These are phyloP conservation scores for Nicotiana rustica DNA, from an alignment of 305 asterid genomes.

Conservation along the genomic window DNA sequence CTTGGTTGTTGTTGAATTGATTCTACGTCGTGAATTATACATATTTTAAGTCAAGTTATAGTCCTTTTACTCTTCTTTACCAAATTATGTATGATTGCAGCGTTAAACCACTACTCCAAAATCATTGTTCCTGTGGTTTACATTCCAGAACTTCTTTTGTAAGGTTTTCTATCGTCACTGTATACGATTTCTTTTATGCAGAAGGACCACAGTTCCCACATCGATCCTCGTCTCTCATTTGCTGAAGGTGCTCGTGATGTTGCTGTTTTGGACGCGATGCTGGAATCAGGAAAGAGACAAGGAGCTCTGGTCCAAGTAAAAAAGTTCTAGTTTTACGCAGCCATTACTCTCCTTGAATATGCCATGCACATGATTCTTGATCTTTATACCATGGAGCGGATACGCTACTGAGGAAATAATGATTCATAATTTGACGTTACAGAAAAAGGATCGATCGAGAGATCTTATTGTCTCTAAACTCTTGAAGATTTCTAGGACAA, in stretches of 20 bases:
- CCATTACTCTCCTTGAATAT: background rate
- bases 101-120: background rate
- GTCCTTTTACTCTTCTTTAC: background rate
- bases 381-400: background rate
- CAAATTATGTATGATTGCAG: background rate
- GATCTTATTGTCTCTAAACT: background rate
- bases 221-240: constrained; percentile 71
- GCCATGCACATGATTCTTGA: background rate
- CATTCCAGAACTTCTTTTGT: background rate
- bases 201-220: constrained; percentile 58
- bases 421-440: background rate
- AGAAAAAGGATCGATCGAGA: background rate
- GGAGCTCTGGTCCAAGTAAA: constrained; percentile 70
- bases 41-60: too few species aligned
- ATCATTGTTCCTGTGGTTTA: background rate
- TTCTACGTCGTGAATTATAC: too few species aligned
- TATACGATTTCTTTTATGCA: constrained; percentile 40
- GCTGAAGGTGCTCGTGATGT: constrained; percentile 84
- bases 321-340: constrained; percentile 40
- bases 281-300: constrained; percentile 78
- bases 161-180: background rate
- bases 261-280: constrained; percentile 91
- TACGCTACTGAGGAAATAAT: background rate
- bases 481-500: background rate
- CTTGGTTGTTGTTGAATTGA: too few species aligned